phyloP scores from a whole-genome alignment of 345 rosid species.

The Linum trigynum region DNA sequence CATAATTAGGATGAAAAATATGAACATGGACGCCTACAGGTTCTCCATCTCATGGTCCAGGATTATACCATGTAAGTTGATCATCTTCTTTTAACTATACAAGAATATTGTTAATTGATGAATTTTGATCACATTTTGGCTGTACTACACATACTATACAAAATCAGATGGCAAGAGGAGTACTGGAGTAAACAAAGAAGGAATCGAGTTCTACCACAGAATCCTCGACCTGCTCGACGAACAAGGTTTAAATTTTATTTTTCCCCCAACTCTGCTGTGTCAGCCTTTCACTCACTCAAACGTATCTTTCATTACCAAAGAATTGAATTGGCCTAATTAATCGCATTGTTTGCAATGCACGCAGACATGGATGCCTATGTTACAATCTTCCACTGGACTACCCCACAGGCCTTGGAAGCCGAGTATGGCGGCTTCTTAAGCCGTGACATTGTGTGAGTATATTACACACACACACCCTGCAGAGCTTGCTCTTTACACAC shows the following conservation, averaged over 20 bases:
- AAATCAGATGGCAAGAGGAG: constrained; percentile 2
- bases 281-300: no score
- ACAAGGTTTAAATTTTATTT: background rate
- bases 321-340: no score
- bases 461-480: no score
- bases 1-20: background rate
- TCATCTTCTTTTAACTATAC: no score
- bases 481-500: no score
- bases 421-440: constrained; percentile 11
- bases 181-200: constrained; percentile 6
- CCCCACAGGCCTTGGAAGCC: background rate
- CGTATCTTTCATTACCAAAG: no score
- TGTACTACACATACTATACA: no score
- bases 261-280: no score
- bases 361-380: background rate
- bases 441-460: constrained; percentile 10
- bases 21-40: constrained; percentile 11
- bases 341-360: no score
- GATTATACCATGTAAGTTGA: constrained; percentile 3
- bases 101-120: background rate
- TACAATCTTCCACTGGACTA: no score
- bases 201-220: constrained; percentile 9
- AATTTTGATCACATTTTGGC: no score
- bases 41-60: constrained; percentile 14
- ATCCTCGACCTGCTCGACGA: background rate